Conservation (phyloP, 768 basidiomycete genomes). For the Hemileccinum rubropunctum region DNA sequence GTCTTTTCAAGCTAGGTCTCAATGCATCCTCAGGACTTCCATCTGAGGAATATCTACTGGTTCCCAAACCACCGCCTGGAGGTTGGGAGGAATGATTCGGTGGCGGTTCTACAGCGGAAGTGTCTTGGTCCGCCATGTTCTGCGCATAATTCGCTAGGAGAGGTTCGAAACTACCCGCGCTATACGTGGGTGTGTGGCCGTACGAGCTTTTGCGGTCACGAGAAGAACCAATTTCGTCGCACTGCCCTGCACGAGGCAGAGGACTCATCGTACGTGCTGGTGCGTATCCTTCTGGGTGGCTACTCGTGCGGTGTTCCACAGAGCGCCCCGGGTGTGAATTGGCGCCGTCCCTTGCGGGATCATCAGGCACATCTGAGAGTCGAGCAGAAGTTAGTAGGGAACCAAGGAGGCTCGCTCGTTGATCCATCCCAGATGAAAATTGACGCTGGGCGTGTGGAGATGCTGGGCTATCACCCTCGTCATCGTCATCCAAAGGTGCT, state of each 20-base stretch:
- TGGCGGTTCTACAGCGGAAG: slow-evolving; percentile 23
- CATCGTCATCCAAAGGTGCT: slow-evolving; percentile 65
- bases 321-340: slow-evolving; percentile 55
- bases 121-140: slow-evolving; percentile 20
- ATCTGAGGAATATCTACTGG: slow-evolving; percentile 11
- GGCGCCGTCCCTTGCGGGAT: slow-evolving; percentile 27
- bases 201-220: slow-evolving; percentile 32
- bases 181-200: slow-evolving; percentile 46
- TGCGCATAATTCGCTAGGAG: slow-evolving; percentile 48
- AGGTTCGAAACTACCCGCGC: slow-evolving; percentile 59
- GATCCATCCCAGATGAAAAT: slow-evolving; percentile 36
- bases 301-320: slow-evolving; percentile 10
- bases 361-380: slow-evolving; percentile 30
- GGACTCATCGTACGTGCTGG: slow-evolving; percentile 49
- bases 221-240: slow-evolving; percentile 25
- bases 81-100: slow-evolving; percentile 25
- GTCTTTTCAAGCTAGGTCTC: slow-evolving; percentile 20
- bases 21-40: slow-evolving; percentile 28
- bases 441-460: slow-evolving; percentile 19
- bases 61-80: not conserved
- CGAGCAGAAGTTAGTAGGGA: slow-evolving; percentile 30
- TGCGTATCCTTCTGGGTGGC: slow-evolving; percentile 38
- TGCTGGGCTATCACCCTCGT: slow-evolving; percentile 38
- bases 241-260: slow-evolving; percentile 30
- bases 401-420: slow-evolving; percentile 32